A percentile compares a stretch with the other conserved stretches of the same genome.
phyloP scores from a whole-genome alignment of 352 stramenopile species.

The Phytophthora rubi region DNA sequence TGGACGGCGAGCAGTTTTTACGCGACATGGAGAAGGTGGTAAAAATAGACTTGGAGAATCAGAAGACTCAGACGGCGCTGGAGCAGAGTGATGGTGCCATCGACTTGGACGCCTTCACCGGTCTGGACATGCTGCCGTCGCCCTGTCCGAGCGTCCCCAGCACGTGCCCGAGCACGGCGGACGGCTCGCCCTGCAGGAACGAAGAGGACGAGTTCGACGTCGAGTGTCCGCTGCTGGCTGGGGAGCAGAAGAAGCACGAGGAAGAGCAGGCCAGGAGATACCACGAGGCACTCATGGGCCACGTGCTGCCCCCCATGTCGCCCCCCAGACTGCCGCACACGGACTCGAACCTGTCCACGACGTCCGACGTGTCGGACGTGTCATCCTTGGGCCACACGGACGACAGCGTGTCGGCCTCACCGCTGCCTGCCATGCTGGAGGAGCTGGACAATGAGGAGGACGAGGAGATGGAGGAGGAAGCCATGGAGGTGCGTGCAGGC shows the following conservation, averaged over 20 bases:
- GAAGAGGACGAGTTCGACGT: constrained; percentile 51
- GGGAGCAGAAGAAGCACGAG: constrained; percentile 24
- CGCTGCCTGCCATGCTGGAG: constrained; percentile 44
- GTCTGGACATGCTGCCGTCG: constrained; percentile 58
- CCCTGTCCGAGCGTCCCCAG: constrained; percentile 46
- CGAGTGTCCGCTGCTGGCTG: constrained; percentile 23
- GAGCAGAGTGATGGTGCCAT: constrained; percentile 39
- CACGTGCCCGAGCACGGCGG: constrained; percentile 39
- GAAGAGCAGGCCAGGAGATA: constrained; percentile 20
- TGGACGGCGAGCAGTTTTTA: constrained; percentile 67
- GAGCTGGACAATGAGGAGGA: constrained; percentile 30
- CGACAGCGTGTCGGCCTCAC: constrained; percentile 33
- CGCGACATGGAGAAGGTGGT: constrained; percentile 61
- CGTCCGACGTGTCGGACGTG: constrained; percentile 13
- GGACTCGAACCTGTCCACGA: constrained; percentile 29
- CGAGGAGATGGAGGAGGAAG: constrained; percentile 44
- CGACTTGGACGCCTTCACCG: constrained; percentile 51
- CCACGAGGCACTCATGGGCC: constrained; percentile 20
- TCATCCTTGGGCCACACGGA: constrained; percentile 32
- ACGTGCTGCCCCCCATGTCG: constrained; percentile 39
- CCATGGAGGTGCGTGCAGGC: constrained; percentile 35
- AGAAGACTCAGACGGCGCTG: constrained; percentile 27
- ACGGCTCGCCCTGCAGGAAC: constrained; percentile 32
- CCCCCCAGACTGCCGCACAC: constrained; percentile 35
- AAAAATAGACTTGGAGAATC: constrained; percentile 42